Evolutionary conservation across 805 yeast genomes (phyloP).

Genomic region (Hanseniaspora pseudoguilliermondii): DNA sequence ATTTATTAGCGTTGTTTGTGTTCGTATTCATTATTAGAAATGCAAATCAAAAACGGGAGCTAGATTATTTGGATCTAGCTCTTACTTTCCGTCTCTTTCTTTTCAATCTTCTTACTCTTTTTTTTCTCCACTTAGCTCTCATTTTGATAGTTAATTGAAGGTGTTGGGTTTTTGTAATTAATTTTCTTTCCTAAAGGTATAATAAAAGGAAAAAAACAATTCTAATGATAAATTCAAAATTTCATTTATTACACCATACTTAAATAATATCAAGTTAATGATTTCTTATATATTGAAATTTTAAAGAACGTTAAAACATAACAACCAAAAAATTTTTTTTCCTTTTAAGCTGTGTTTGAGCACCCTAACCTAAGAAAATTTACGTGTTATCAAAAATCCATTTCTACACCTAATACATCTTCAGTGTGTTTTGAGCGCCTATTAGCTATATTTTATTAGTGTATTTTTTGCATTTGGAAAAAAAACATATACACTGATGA

Average conservation of each 20-base stretch:
- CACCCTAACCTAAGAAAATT: too few species aligned
- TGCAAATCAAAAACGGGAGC: not conserved
- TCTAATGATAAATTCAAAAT: too few species aligned
- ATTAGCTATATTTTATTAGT: not conserved
- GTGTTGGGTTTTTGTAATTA: slow-evolving; percentile 15
- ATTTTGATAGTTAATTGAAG: slow-evolving; percentile 31
- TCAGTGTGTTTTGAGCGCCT: not conserved
- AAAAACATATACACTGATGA: too few species aligned
- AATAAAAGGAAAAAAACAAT: not conserved
- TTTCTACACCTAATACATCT: too few species aligned
- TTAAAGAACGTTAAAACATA: too few species aligned
- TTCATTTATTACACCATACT: too few species aligned
- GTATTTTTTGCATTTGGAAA: not conserved
- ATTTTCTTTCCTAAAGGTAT: not conserved
- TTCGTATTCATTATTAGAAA: not conserved
- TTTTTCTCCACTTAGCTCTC: slow-evolving; percentile 99
- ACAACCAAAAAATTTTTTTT: too few species aligned
- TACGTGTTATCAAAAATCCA: too few species aligned
- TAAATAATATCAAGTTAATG: not conserved
- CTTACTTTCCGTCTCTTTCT: slow-evolving; percentile 99
- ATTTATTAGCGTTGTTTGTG: not conserved
- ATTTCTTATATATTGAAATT: too few species aligned
- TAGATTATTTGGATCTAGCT: slow-evolving; percentile 97
- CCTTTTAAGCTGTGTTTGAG: too few species aligned
- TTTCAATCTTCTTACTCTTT: slow-evolving; percentile 99